Base-by-base conservation (phyloP, 371 early-diverging fungal genomes). In the Mortierella sp. region DNA sequence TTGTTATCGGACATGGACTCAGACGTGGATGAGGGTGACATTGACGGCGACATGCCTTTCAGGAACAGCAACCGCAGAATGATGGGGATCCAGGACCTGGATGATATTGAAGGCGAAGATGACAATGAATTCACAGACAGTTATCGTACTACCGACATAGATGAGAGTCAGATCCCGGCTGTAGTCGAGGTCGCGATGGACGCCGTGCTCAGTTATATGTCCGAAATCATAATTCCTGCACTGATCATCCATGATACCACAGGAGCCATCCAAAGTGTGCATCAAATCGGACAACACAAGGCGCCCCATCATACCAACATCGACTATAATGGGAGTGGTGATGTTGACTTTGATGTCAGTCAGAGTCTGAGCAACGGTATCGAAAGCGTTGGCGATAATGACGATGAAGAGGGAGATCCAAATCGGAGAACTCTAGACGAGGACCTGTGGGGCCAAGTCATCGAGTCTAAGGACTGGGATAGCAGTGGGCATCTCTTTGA, bases 91-190 rank as follows among this genome's bases (percentile, higher is more conserved):
- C n/a, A n/a, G n/a, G n/a, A n/a, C n/a, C n/a, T n/a, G n/a, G 45
- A 45, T n/a, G 45, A n/a, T 5, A 45, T 13, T 48, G 24, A 48
- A 10, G 21, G 8, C 7, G 49, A 24, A 8, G 49, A 48, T 6
- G 10, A 10, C 21, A n/a, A n/a, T 48, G 49, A 24, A n/a, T n/a
- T n/a, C n/a, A n/a, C n/a, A n/a, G n/a, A n/a, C n/a, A n/a, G n/a
- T n/a, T n/a, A n/a, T 6, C 28, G 14, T 30, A 45, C 3, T 16
- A 26, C n/a, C 3, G 42, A 10, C 34, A 34, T 71, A 9, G 62
- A 72, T 42, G 72, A 72, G 24, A 63, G 67, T 18, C 58, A 66
- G 43, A 72, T 72, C 47, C 72, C 72, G 12, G 55, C 48, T 3
- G 53, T 72, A 10, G 52, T 54, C 12, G 63, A 72, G 30, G 64